Percentiles rank a stretch among this genome's conserved stretches.
Evolutionary conservation across 768 basidiomycete genomes (phyloP).

Genomic region (Trametes gibbosa): DNA sequence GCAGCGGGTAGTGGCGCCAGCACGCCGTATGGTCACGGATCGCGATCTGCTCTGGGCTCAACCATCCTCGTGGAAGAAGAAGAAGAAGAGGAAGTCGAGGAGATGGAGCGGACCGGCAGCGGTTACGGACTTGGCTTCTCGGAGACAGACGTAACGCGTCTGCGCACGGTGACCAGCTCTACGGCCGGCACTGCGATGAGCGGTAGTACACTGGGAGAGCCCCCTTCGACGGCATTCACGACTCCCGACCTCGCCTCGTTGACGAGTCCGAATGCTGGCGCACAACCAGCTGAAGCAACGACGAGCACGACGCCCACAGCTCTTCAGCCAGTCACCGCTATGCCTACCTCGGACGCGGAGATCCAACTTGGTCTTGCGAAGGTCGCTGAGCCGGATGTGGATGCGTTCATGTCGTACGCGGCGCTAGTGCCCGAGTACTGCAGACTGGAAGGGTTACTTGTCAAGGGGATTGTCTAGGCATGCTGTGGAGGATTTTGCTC

Average conservation of each 20-base stretch:
- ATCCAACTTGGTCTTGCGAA: slow-evolving; percentile 75
- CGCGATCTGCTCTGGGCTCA: slow-evolving; percentile 50
- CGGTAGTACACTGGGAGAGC: slow-evolving; percentile 35
- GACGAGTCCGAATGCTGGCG: slow-evolving; percentile 27
- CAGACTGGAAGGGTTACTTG: slow-evolving; percentile 74
- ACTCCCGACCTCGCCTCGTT: slow-evolving; percentile 56
- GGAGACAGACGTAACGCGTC: slow-evolving; percentile 42
- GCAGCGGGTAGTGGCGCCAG: slow-evolving; percentile 65
- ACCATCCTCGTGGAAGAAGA: slow-evolving; percentile 68
- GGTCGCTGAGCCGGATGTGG: slow-evolving; percentile 79
- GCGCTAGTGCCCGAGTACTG: slow-evolving; percentile 83
- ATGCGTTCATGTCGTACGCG: slow-evolving; percentile 84
- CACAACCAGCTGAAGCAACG: slow-evolving; percentile 30
- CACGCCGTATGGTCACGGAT: slow-evolving; percentile 57
- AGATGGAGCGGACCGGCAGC: slow-evolving; percentile 43
- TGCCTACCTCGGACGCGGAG: slow-evolving; percentile 71
- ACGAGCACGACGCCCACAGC: slow-evolving; percentile 54
- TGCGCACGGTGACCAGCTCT: slow-evolving; percentile 56
- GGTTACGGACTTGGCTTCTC: slow-evolving; percentile 41
- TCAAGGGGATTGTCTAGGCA: slow-evolving; percentile 52
- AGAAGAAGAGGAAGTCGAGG: slow-evolving; percentile 72
- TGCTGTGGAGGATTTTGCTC: slow-evolving; percentile 1
- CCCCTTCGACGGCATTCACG: slow-evolving; percentile 54
- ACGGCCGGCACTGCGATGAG: slow-evolving; percentile 35
- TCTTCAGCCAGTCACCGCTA: slow-evolving; percentile 66